Percentiles rank a stretch among this genome's conserved stretches.
Conservation (phyloP, 2,329 filamentous ascomycete species). For the Aureobasidium sp. region DNA sequence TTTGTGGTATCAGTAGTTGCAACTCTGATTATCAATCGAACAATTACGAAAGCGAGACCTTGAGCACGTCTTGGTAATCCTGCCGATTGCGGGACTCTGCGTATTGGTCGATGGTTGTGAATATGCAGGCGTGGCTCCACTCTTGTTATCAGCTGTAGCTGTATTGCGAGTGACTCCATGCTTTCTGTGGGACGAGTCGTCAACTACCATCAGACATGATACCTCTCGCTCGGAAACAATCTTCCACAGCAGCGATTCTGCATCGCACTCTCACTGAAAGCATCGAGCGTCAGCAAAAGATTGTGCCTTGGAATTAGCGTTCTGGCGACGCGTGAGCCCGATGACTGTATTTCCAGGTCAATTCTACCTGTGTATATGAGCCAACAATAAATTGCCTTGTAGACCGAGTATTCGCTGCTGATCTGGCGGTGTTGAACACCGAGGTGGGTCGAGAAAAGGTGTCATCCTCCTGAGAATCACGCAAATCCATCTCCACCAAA, state of each 20-base stretch:
- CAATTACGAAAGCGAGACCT: not conserved
- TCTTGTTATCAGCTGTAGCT: not conserved
- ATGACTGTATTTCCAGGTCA: not conserved
- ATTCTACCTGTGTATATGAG: too few species aligned
- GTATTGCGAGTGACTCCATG: not conserved
- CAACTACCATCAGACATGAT: too few species aligned
- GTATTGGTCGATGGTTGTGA: not conserved
- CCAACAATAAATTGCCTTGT: too few species aligned
- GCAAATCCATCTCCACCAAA: not conserved
- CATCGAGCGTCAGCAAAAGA: not conserved
- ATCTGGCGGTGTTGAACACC: not conserved
- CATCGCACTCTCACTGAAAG: not conserved
- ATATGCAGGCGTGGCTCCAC: not conserved
- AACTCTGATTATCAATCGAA: not conserved
- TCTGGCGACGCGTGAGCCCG: too few species aligned
- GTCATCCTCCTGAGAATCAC: not conserved
- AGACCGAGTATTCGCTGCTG: not conserved
- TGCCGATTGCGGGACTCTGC: not conserved
- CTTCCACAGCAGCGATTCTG: not conserved
- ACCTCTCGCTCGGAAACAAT: too few species aligned
- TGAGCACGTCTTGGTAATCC: not conserved
- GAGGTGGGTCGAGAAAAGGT: not conserved
- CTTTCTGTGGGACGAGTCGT: not conserved
- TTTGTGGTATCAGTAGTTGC: not conserved
- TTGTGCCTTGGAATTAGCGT: not conserved